Evolutionary conservation across 2,329 filamentous ascomycete species (phyloP), one percentile per base, ranked within the genome.

Genomic region (Zalaria obscura): DNA sequence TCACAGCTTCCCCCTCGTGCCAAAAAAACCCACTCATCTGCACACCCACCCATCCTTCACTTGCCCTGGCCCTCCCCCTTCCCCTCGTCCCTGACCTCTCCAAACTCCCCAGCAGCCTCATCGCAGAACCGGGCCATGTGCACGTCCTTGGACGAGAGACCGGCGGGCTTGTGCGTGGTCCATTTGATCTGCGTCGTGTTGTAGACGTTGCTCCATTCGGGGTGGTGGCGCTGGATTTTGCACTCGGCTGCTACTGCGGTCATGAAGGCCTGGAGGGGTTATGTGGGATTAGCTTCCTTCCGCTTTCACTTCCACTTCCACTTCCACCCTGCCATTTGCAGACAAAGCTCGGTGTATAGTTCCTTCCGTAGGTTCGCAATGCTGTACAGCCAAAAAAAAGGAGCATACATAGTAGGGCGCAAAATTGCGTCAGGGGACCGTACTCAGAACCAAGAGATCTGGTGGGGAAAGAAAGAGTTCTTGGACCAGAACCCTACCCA

Each of bases 121-220:
- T 84, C 80, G 52, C 80, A 84, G 45, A 74, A 64, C 4, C 56
- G 53, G 0, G 80, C 81, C 58, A 85, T 69, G 32, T 65, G 52
- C 27, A 80, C 59, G 53, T 85, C 80, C 53, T 75, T 76, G 18
- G 61, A 60, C 0, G 76, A 80, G n/a, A 86, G 61, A 1, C 81
- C 80, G 5, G 65, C 61, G 0, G 79, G 80, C 44, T 63, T 70
- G 55, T 85, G 81, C 1, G 80, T 85, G 5, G 79, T 84, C 81
- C 80, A 85, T 38, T 78, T 73, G 47, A 86, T 75, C 50, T 76
- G 76, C 0, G 75, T 74, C 4, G 72, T 78, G 55, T 82, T 84
- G 61, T 80, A 85, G 5, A 82, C 79, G 53, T 86, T 85, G 2
- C 77, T 79, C 80, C 80, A 85, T 57, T 85, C 80, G 0, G 81